These are phyloP conservation scores for Debaryomycetaceae sp. DNA, from an alignment of 1,139 yeast genomes.

Conservation along the genomic window DNA sequence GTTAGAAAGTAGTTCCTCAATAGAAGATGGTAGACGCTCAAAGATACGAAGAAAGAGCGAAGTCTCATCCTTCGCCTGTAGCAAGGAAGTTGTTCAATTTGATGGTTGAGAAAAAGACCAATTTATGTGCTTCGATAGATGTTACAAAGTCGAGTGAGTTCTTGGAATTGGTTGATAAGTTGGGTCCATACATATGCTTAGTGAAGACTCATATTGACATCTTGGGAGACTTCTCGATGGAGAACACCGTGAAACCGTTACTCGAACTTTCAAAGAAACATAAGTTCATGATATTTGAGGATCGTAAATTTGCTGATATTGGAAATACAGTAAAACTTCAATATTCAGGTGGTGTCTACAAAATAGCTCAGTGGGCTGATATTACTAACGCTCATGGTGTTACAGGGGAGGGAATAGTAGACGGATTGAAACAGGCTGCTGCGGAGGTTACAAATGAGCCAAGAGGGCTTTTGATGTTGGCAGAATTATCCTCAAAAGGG, in stretches of 20 bases:
- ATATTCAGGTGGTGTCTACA: slow-evolving; percentile 84
- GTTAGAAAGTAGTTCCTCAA: neutral
- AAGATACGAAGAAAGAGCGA: slow-evolving; percentile 69
- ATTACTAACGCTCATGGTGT: slow-evolving; percentile 98
- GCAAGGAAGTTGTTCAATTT: slow-evolving; percentile 71
- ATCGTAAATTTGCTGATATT: slow-evolving; percentile 96
- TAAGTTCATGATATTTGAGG: slow-evolving; percentile 87
- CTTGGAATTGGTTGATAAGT: slow-evolving; percentile 62
- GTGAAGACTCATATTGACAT: slow-evolving; percentile 95
- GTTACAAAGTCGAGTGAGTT: slow-evolving; percentile 77
- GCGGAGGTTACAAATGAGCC: slow-evolving; percentile 66
- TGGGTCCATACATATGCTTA: slow-evolving; percentile 90
- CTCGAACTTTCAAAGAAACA: slow-evolving; percentile 68
- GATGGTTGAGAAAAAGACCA: slow-evolving; percentile 79
- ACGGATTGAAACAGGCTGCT: slow-evolving; percentile 84
- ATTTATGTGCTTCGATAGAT: slow-evolving; percentile 95
- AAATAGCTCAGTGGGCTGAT: slow-evolving; percentile 92
- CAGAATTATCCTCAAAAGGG: slow-evolving; percentile 92
- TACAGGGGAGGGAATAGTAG: slow-evolving; percentile 90
- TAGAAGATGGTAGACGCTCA: slow-evolving; percentile 18
- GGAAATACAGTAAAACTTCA: slow-evolving; percentile 98
- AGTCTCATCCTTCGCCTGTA: slow-evolving; percentile 67
- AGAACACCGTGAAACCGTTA: slow-evolving; percentile 73
- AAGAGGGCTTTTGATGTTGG: slow-evolving; percentile 90
- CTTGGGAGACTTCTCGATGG: slow-evolving; percentile 81